Base-by-base conservation (phyloP, 768 basidiomycete species). In the Pleurotus sapidus region DNA sequence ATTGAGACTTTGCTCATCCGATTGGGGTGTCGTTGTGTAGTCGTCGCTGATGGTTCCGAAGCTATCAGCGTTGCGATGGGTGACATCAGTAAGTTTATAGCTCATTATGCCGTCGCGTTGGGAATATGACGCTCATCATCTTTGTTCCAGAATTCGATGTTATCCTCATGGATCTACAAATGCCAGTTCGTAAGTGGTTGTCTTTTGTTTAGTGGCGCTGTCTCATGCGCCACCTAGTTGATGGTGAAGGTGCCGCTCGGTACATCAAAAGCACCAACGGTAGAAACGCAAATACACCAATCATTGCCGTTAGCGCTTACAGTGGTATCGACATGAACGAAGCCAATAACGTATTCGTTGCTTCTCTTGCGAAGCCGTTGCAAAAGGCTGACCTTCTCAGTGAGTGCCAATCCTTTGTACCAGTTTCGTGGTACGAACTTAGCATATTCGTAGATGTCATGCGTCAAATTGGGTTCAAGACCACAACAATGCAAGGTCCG, bases 241-340 rank as follows among this genome's bases (percentile, higher is more conserved):
- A 95, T 67, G 97, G 96, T 38, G 96, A 98, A 73, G 89, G 91
- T 63, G 97, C 97, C 34, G 95, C 97, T 9, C 83, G 94, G 55
- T 98, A 97, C 74, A 96, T 99, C 77, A 94, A 94, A 77, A 94
- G 88, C 63, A 98, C 95, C 15, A 93, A 92, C 70, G 94, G 93
- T 78, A 95, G 89, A 76, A 98, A 98, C 65, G 86, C 89, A 50
- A 87, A 83, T 63, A 95, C 94, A 9, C 96, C 96, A 0, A 98
- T 95, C 53, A 86, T 96, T 59, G 90, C 93, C 54, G 87, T 96
- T 50, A 95, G 91, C 67, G 93, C 92, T 30, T 94, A 94, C 69
- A 88, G 91, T 61, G 84, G 86, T 8, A 77, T 76, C 15, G 90
- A 93, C 59, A 76, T 81, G 30, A 80, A 74, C 59, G 86, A 87